Conservation (phyloP, 2,329 filamentous ascomycete genomes). For the Celoporthe dispersa region DNA sequence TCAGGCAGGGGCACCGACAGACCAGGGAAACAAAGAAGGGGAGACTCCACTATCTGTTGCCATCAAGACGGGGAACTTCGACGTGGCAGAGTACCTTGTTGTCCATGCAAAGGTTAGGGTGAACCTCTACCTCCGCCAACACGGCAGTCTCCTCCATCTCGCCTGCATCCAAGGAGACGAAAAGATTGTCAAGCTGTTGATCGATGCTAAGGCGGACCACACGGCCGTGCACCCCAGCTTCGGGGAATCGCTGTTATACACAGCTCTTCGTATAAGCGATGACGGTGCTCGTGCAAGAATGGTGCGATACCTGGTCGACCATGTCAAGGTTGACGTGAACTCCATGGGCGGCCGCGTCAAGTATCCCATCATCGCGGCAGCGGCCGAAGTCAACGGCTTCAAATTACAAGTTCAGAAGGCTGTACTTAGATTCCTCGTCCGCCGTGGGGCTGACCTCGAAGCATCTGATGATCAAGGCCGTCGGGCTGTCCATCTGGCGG, state of each 20-base stretch:
- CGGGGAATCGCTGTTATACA: neutral
- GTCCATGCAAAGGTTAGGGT: no score
- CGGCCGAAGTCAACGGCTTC: neutral
- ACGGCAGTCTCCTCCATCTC: no score
- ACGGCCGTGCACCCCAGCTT: neutral
- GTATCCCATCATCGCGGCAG: neutral
- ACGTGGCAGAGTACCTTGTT: no score
- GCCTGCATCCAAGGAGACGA: neutral
- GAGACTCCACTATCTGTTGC: no score
- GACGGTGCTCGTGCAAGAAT: neutral
- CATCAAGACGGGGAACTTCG: no score
- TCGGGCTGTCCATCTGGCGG: neutral
- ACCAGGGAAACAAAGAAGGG: no score
- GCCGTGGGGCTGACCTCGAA: neutral
- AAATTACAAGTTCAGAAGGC: neutral
- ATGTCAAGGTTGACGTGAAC: neutral
- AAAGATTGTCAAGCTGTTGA: neutral
- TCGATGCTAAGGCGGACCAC: neutral
- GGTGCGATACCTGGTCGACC: neutral
- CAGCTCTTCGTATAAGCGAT: neutral
- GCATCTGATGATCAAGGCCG: neutral
- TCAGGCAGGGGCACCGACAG: no score
- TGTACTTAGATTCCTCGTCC: neutral
- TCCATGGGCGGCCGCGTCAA: neutral
- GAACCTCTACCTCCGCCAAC: no score